Percentiles rank a stretch among this genome's conserved stretches.
phyloP scores from a whole-genome alignment of 2,329 filamentous ascomycete genomes.

The Beauveria bassiana region DNA sequence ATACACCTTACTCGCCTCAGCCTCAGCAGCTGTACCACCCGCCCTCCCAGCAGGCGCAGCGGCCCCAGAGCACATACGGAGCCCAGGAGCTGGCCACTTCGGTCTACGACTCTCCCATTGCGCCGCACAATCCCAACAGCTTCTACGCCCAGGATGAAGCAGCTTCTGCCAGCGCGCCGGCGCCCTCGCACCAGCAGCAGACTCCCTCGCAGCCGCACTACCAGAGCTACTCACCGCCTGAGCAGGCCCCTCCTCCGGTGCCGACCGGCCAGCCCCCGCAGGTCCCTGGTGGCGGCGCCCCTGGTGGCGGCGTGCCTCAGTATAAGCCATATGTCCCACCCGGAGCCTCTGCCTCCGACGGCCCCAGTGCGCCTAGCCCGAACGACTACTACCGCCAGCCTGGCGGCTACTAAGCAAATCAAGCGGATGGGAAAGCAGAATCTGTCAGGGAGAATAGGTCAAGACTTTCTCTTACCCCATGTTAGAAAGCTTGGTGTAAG shows the following conservation, averaged over 20 bases:
- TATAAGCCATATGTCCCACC: conserved; percentile 55
- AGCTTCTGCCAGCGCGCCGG: conserved; percentile 15
- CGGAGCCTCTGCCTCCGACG: conserved; percentile 23
- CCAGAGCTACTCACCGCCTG: conserved; percentile 32
- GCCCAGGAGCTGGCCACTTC: conserved; percentile 74
- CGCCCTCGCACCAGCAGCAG: conserved; percentile 21
- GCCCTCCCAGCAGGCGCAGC: conserved; percentile 43
- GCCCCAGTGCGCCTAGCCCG: conserved; percentile 42
- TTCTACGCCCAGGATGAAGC: conserved; percentile 38
- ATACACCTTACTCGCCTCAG: conserved; percentile 37
- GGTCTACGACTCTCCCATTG: conserved; percentile 67
- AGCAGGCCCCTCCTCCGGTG: conserved; percentile 33
- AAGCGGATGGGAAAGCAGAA: not conserved
- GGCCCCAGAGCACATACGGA: conserved; percentile 61
- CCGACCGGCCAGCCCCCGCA: conserved; percentile 28
- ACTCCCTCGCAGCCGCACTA: conserved; percentile 30
- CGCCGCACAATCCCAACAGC: conserved; percentile 39
- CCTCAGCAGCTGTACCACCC: conserved; percentile 19
- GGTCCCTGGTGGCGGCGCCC: conserved; percentile 18
- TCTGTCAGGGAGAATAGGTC: not conserved
- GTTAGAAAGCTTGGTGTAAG: not conserved
- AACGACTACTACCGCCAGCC: conserved; percentile 49
- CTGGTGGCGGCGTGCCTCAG: conserved; percentile 33
- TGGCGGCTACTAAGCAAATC: conserved; percentile 22
- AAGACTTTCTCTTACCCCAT: not conserved